Base-by-base conservation (phyloP, 768 basidiomycete genomes). In the Rubroboletus pulcherrimus region DNA sequence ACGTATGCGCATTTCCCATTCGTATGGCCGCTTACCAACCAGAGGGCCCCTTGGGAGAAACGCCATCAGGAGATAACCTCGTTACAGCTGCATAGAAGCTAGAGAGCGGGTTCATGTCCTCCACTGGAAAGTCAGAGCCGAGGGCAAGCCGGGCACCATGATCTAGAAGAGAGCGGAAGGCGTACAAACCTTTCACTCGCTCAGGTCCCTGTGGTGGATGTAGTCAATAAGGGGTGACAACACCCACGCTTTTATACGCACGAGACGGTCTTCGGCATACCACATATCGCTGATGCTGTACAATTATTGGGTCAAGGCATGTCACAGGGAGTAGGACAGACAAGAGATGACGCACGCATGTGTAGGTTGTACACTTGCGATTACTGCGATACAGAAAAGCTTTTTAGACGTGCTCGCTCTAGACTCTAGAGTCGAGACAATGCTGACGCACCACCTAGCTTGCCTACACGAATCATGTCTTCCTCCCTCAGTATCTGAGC, bases 81-180 rank as follows among this genome's bases (percentile, higher is more conserved):
- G 91, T 85, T 26, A 93, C 78, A 1, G 93, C 92, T n/a, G 94
- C 91, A 67, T 91, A 91, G 69, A 96, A 93, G 3, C 87, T 86
- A 53, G 81, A 75, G 38, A 97, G 77, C 12, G 94, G 94, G 65
- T 93, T 91, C 71, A 93, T 78, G 37, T 81, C 78, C 65, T 95
- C 95, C 33, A 98, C 91, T 1, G 94, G 94, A 59, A 89, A 91
- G 72, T 96, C 93, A 4, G 91, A 91, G 14, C 95, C 93, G 24
- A 96, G 71, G 3, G 89, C 83, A 52, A 94, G 84, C 54, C 81
- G 73, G 52, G 84, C 83, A 46, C 84, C 84, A 53, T 78, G 79
- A 62, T 86, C 78, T 34, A 87, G 65, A 30, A 89, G 75, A 42
- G 86, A 82, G 19, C 85, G 83, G 79, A 95, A 97, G 0, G 94